phyloP scores from a whole-genome alignment of 225 moss, liverwort and hornwort species.

The Sphagnum contortum region DNA sequence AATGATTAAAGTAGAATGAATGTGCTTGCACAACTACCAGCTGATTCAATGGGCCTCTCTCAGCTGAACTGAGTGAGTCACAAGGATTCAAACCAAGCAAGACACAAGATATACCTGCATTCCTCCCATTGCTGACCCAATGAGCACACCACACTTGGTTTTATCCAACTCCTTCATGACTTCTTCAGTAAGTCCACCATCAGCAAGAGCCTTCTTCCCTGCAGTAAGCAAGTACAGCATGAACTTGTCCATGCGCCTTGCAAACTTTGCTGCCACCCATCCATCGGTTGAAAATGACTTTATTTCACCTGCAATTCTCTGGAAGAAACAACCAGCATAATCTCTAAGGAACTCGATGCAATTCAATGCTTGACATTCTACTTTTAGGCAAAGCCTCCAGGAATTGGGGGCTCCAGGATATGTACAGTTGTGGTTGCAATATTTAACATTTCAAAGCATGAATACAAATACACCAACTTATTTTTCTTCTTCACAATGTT shows the following conservation, averaged over 20 bases:
- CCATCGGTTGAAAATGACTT: slow-evolving; percentile 78
- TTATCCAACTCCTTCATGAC: slow-evolving; percentile 68
- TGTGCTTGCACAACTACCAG: too few species aligned
- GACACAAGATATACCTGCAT: slow-evolving; percentile 58
- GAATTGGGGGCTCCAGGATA: too few species aligned
- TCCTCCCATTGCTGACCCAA: slow-evolving; percentile 97
- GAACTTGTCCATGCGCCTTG: slow-evolving; percentile 93
- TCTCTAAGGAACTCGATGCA: not conserved
- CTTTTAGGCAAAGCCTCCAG: not conserved
- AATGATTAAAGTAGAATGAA: too few species aligned
- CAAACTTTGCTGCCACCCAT: slow-evolving; percentile 87
- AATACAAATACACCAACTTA: too few species aligned
- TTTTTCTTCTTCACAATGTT: too few species aligned
- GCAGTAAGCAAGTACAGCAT: slow-evolving; percentile 93
- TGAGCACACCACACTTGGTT: slow-evolving; percentile 83
- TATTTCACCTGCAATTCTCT: slow-evolving; percentile 97
- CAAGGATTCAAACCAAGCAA: too few species aligned
- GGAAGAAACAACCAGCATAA: slow-evolving; percentile 9
- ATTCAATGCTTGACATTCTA: not conserved
- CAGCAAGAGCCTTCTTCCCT: slow-evolving; percentile 82
- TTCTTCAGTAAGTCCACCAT: slow-evolving; percentile 68
- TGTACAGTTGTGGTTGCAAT: too few species aligned
- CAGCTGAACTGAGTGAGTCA: not conserved
- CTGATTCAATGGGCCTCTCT: not conserved
- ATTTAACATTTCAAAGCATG: too few species aligned